Evolutionary conservation across 148 eudicot species (phyloP), one percentile per base, ranked within the genome.

Genomic region (Arctostaphylos glauca): DNA sequence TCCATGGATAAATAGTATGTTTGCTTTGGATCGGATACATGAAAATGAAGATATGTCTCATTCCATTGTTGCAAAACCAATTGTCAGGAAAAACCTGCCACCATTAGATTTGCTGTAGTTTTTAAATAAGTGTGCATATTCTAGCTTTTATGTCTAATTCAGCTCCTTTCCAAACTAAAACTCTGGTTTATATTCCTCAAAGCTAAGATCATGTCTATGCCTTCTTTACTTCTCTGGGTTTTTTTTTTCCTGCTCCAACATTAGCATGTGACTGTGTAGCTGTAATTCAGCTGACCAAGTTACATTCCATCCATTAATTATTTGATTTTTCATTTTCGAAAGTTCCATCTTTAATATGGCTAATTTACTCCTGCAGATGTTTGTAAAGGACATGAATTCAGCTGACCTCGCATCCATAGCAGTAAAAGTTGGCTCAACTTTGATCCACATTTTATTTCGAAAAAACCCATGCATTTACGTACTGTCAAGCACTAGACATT

Each of bases 1-100:
- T 94, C 99, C 99, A 96, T 96, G 82, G 99, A 96, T 74, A 96
- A 84, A 80, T 96, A 96, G 93, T 96, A 96, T 74, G 99, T 96
- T 87, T 96, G 98, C 90, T 96, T 96, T 31, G 97, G 98, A 86
- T 96, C 92, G 74, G 84, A 86, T 89, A 90, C 89, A 90, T 96
- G 97, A 89, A 25, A 96, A 84, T 93, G 97, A 82, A 84, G 82
- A 87, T 94, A 96, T 16, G 99, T 94, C 78, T 93, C 94, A 83
- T 96, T 96, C 99, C 99, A 96, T 96, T 94, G 98, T 98, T 96
- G 94, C 91, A 86, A 13, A 83, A 41, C 76, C 75, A 58, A 81
- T 78, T 76, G 76, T 75, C 12, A 85, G 58, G 5, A 14, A 73
- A 67, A 18, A 77, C 44, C 56, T 68, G 21, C 31, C 49, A 77